Conservation (phyloP, 1,284 basidiomycete species). For the Trichosporon faecale region DNA sequence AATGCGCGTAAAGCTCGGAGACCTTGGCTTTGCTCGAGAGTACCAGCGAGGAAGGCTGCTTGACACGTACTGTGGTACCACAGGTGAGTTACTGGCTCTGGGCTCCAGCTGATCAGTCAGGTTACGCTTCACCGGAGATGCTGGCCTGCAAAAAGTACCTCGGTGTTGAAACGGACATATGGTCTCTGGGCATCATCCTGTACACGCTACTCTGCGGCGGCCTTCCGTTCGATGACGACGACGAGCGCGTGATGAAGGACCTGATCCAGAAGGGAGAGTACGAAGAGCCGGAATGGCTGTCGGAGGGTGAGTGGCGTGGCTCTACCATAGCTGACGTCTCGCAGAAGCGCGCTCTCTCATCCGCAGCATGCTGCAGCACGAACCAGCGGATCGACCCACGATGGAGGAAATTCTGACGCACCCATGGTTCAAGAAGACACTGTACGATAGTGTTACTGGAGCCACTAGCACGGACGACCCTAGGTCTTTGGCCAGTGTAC, state of each 20-base stretch:
- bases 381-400: constrained; percentile 69
- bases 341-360: constrained; percentile 80
- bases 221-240: constrained; percentile 95
- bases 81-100: constrained; percentile 56
- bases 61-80: constrained; percentile 96
- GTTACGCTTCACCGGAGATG: constrained; percentile 92
- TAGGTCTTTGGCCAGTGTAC: constrained; percentile 8
- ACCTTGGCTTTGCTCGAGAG: constrained; percentile 95
- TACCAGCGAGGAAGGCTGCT: constrained; percentile 76
- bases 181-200: constrained; percentile 94
- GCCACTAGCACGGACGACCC: constrained; percentile 30
- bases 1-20: constrained; percentile 83
- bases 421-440: constrained; percentile 74
- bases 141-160: constrained; percentile 82
- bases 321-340: constrained; percentile 17
- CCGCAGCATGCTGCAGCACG: constrained; percentile 70
- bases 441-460: constrained; percentile 45
- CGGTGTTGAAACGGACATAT: constrained; percentile 91
- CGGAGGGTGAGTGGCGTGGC: constrained; percentile 61
- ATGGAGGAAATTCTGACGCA: constrained; percentile 85
- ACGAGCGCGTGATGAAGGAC: constrained; percentile 82
- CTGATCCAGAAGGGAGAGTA: constrained; percentile 85
- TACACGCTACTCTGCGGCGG: constrained; percentile 91
- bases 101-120: constrained; percentile 42
- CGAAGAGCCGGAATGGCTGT: constrained; percentile 88